Evolutionary conservation across 352 stramenopile genomes (phyloP).

Genomic region (Globisporangium middletonii): DNA sequence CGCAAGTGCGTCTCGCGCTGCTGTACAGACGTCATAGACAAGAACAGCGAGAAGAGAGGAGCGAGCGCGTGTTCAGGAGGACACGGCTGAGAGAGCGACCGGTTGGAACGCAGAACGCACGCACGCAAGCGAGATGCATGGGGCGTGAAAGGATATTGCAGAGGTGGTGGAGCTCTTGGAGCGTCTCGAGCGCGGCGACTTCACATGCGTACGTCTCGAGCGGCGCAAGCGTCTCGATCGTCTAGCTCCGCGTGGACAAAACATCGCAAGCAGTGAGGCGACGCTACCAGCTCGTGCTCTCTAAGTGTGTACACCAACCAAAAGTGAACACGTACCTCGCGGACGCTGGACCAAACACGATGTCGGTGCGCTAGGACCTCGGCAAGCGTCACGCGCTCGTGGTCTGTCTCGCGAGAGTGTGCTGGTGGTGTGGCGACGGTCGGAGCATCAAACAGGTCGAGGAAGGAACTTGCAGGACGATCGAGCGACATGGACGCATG

Average conservation of each 20-base stretch:
- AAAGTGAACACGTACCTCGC: constrained; percentile 21
- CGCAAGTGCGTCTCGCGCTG: constrained; percentile 54
- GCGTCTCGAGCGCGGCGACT: constrained; percentile 28
- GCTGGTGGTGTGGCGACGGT: constrained; percentile 2
- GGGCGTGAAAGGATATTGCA: constrained; percentile 53
- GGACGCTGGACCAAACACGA: constrained; percentile 27
- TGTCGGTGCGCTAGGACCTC: constrained; percentile 17
- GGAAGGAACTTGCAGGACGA: constrained; percentile 19
- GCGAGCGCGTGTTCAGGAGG: not conserved
- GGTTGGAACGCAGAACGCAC: not conserved
- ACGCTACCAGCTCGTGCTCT: no score
- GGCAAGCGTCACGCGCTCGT: constrained; percentile 13
- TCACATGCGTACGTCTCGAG: constrained; percentile 29
- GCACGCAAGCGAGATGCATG: not conserved
- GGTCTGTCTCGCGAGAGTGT: not conserved
- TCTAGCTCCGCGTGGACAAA: constrained; percentile 6
- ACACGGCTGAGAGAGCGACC: not conserved
- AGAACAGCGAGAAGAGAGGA: constrained; percentile 1
- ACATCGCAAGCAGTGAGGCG: no score
- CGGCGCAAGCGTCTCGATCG: constrained; percentile 23
- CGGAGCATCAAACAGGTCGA: constrained; percentile 5
- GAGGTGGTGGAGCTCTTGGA: constrained; percentile 51
- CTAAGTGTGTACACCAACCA: no score
- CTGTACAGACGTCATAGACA: constrained; percentile 18
- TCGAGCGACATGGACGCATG: constrained; percentile 69